A percentile compares a stretch with the other conserved stretches of the same genome.
phyloP scores from a whole-genome alignment of 1,139 yeast genomes.

The Taphrina populina region DNA sequence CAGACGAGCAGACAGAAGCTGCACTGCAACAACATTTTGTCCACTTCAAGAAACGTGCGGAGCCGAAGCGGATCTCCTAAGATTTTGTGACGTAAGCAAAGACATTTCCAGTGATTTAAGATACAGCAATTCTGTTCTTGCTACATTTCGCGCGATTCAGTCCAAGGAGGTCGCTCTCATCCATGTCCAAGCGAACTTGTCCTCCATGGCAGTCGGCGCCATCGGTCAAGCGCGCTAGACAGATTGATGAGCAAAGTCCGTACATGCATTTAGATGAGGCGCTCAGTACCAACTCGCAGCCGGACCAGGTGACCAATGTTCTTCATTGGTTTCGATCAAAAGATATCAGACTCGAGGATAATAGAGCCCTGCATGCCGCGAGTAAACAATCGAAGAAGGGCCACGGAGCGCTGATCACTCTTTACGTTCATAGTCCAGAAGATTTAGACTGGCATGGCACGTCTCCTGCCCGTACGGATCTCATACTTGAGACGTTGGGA shows the following conservation, averaged over 20 bases:
- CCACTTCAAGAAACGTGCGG: too few relatives aligned
- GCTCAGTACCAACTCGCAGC: constrained; percentile 5
- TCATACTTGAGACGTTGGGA: constrained; percentile 47
- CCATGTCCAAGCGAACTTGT: constrained; percentile 24
- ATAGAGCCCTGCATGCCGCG: constrained; percentile 48
- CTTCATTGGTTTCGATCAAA: constrained; percentile 51
- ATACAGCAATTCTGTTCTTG: too few relatives aligned
- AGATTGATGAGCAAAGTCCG: constrained; percentile 28
- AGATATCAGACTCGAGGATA: constrained; percentile 51
- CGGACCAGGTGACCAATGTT: constrained; percentile 38
- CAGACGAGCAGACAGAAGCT: too few relatives aligned
- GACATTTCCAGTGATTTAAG: too few relatives aligned
- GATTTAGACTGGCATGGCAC: constrained; percentile 50
- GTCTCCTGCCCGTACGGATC: constrained; percentile 50
- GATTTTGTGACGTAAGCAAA: too few relatives aligned
- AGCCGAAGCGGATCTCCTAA: too few relatives aligned
- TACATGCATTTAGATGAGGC: constrained; percentile 14
- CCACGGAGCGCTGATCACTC: constrained; percentile 46
- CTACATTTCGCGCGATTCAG: neutral
- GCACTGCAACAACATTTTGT: too few relatives aligned
- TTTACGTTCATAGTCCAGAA: constrained; percentile 50
- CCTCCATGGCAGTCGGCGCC: constrained; percentile 33
- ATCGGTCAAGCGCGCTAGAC: constrained; percentile 24
- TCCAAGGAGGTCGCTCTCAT: neutral
- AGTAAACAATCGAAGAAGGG: constrained; percentile 43